Evolutionary conservation across 768 basidiomycete species (phyloP).

Genomic region (Russula earlei): DNA sequence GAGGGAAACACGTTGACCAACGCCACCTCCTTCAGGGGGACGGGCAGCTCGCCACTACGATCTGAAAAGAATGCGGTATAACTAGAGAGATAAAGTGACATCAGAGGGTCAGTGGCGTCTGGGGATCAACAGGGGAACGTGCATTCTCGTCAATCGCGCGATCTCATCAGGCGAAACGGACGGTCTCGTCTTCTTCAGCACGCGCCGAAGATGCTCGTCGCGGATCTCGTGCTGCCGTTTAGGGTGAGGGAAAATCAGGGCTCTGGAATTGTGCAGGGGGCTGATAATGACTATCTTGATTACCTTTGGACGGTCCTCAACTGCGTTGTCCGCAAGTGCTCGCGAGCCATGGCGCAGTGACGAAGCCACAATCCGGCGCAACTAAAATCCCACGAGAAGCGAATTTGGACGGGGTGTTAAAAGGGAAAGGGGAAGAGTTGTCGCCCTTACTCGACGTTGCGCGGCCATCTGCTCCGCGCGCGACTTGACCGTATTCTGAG

Average conservation of each 20-base stretch:
- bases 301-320: conserved; percentile 8
- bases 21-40: conserved; percentile 55
- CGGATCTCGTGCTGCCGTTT: conserved; percentile 49
- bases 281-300: neutral
- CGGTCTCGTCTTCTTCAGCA: conserved; percentile 60
- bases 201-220: conserved; percentile 51
- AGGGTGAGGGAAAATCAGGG: neutral
- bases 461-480: conserved; percentile 64
- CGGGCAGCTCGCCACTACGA: conserved; percentile 57
- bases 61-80: conserved; percentile 71
- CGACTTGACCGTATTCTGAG: conserved; percentile 34
- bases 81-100: conserved; percentile 32
- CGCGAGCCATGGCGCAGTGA: conserved; percentile 7
- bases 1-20: conserved; percentile 61
- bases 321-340: neutral
- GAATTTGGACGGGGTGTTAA: neutral
- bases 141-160: conserved; percentile 70
- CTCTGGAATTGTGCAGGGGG: neutral
- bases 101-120: conserved; percentile 4
- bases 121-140: conserved; percentile 25
- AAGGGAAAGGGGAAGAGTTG: neutral
- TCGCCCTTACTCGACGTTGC: conserved; percentile 50
- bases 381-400: neutral
- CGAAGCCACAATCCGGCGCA: conserved; percentile 2
- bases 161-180: conserved; percentile 78